Percentiles rank a stretch among this genome's conserved stretches.
phyloP scores from a whole-genome alignment of 495 filamentous ascomycete species.

The Hyaloscypha finlandica region DNA sequence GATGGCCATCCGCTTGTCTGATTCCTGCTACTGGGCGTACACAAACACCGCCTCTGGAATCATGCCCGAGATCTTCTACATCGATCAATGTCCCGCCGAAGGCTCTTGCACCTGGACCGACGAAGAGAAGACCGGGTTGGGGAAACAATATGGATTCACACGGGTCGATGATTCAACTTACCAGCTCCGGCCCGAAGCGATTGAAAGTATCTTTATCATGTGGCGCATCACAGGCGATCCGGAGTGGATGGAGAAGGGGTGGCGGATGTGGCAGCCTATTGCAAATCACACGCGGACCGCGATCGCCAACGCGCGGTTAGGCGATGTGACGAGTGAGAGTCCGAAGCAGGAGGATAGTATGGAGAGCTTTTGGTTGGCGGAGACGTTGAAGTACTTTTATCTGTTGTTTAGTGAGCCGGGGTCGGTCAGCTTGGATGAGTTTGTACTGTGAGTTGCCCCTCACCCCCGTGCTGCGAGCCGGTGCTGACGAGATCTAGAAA shows the following conservation, averaged over 20 bases:
- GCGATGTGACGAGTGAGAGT: conserved; percentile 34
- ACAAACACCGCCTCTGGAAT: conserved; percentile 73
- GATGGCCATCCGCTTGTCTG: conserved; percentile 76
- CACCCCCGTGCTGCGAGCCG: neutral
- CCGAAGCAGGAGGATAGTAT: conserved; percentile 44
- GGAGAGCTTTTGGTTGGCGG: conserved; percentile 70
- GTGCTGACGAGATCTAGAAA: neutral
- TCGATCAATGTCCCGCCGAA: conserved; percentile 51
- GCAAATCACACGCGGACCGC: conserved; percentile 43
- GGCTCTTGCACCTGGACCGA: neutral
- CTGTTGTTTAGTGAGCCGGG: conserved; percentile 75
- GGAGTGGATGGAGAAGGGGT: conserved; percentile 55
- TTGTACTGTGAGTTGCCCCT: conserved; percentile 42
- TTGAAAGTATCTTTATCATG: conserved; percentile 62
- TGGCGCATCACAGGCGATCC: conserved; percentile 58
- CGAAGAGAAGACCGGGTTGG: neutral
- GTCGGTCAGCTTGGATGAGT: conserved; percentile 59
- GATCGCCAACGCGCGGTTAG: conserved; percentile 44
- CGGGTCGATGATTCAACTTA: neutral
- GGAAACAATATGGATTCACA: neutral
- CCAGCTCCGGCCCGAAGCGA: conserved; percentile 46
- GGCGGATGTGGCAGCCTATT: conserved; percentile 56
- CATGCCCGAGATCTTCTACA: conserved; percentile 69
- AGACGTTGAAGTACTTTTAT: conserved; percentile 94
- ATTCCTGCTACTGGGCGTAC: conserved; percentile 91